phyloP scores from a whole-genome alignment of 2,329 filamentous ascomycete genomes.

The Phyllosticta ampelicida region DNA sequence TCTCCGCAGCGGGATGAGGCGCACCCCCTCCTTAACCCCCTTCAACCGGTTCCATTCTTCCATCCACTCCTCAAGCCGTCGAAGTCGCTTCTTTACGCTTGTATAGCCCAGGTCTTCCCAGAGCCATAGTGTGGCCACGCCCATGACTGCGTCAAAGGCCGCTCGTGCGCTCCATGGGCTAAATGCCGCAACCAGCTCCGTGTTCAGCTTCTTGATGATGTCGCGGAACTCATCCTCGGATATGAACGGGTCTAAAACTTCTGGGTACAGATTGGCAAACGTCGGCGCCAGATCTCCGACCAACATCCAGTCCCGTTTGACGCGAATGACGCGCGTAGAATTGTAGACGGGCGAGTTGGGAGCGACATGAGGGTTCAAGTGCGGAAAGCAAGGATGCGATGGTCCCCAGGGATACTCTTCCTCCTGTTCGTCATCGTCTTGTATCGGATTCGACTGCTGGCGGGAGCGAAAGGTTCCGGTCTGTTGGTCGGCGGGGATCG shows the following conservation, averaged over 20 bases:
- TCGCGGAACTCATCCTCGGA: constrained; percentile 77
- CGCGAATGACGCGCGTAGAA: constrained; percentile 79
- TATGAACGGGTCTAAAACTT: constrained; percentile 82
- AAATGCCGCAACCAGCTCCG: constrained; percentile 64
- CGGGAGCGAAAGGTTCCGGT: constrained; percentile 1
- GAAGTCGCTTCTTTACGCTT: constrained; percentile 60
- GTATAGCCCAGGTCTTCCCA: constrained; percentile 86
- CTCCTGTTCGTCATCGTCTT: background rate
- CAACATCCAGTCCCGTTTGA: constrained; percentile 84
- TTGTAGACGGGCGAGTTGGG: constrained; percentile 61
- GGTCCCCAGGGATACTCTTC: constrained; percentile 77
- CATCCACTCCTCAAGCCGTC: constrained; percentile 66
- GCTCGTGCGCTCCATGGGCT: constrained; percentile 68
- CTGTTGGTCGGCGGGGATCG: constrained; percentile 4
- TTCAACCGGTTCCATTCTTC: constrained; percentile 72
- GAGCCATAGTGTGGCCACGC: constrained; percentile 79
- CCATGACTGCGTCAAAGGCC: constrained; percentile 67
- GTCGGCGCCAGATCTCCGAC: constrained; percentile 83
- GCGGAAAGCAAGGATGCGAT: constrained; percentile 86
- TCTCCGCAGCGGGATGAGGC: constrained; percentile 64
- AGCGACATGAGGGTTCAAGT: constrained; percentile 84
- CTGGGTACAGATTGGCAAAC: constrained; percentile 90
- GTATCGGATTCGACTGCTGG: constrained; percentile 1
- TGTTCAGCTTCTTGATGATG: constrained; percentile 73
- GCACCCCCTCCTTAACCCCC: constrained; percentile 52